These are phyloP conservation scores for Rhodocollybia butyracea DNA, from an alignment of 768 basidiomycete species.

Conservation along the genomic window DNA sequence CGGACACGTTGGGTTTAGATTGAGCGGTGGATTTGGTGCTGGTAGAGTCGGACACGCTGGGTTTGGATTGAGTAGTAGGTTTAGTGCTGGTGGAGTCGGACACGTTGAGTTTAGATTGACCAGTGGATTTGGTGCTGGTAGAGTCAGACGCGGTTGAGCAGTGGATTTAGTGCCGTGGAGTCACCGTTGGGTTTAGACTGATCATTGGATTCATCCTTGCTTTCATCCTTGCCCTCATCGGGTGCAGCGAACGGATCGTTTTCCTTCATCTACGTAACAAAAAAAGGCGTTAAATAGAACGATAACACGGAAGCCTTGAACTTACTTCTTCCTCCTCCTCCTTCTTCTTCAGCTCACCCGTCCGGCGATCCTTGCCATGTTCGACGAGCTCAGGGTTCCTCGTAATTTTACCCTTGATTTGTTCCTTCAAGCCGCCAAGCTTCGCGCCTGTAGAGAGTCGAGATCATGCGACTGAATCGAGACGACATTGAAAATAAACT, in stretches of 20 bases:
- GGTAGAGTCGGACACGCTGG: too few relatives aligned
- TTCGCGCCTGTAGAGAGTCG: too few relatives aligned
- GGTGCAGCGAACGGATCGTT: constrained; percentile 2
- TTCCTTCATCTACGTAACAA: neutral
- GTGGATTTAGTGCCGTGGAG: too few relatives aligned
- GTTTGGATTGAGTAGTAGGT: too few relatives aligned
- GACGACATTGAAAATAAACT: too few relatives aligned
- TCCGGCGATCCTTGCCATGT: constrained; percentile 27
- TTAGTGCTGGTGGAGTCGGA: too few relatives aligned
- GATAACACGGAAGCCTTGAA: neutral
- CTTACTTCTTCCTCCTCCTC: constrained; percentile 21
- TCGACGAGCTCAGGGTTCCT: constrained; percentile 22
- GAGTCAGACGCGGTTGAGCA: too few relatives aligned
- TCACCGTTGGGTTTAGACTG: too few relatives aligned
- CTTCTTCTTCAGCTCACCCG: constrained; percentile 32
- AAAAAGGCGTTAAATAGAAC: neutral
- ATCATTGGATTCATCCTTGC: neutral
- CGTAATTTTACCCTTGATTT: constrained; percentile 31
- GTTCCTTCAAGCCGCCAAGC: constrained; percentile 29
- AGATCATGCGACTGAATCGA: too few relatives aligned
- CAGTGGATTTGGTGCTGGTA: neutral
- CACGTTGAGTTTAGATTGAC: neutral
- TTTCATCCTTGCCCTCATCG: neutral
- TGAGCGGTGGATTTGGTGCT: neutral
- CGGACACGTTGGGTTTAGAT: neutral